Conservation (phyloP, 2,329 filamentous ascomycete species). For the Diaporthe citri region DNA sequence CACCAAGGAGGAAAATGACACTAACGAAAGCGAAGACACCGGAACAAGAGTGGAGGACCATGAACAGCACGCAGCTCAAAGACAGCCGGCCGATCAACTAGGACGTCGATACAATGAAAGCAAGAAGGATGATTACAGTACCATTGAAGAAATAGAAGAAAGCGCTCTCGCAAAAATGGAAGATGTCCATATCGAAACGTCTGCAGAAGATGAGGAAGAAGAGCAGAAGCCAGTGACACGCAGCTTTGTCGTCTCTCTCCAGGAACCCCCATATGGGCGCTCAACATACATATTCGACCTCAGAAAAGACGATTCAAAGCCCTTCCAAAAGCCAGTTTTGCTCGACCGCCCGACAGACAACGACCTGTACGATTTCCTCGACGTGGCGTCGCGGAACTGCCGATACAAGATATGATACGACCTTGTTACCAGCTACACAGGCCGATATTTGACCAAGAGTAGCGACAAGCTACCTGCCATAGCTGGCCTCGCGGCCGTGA, state of each 20-base stretch:
- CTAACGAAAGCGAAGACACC: not conserved
- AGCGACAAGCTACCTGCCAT: slow-evolving; percentile 18
- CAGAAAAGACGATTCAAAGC: not conserved
- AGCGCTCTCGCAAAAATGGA: not conserved
- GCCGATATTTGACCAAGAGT: not conserved
- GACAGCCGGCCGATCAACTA: not conserved
- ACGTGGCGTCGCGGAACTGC: not conserved
- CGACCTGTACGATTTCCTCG: slow-evolving; percentile 7
- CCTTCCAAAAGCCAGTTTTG: not conserved
- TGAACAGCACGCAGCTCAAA: not conserved
- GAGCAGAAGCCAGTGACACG: not conserved
- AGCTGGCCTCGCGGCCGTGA: not conserved
- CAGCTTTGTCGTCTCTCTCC: not conserved
- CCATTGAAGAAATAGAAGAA: not conserved
- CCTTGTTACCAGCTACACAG: not conserved
- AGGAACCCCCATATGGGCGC: not conserved
- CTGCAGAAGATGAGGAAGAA: not conserved
- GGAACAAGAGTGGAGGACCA: not conserved
- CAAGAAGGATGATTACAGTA: not conserved
- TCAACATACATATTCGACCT: not conserved
- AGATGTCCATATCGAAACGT: not conserved
- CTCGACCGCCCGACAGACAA: not conserved
- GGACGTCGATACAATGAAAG: not conserved
- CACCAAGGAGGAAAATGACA: not conserved
- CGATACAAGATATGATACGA: slow-evolving; percentile 16